Conservation (phyloP, 805 yeast species). For the Cyberlindnera mrakii region DNA sequence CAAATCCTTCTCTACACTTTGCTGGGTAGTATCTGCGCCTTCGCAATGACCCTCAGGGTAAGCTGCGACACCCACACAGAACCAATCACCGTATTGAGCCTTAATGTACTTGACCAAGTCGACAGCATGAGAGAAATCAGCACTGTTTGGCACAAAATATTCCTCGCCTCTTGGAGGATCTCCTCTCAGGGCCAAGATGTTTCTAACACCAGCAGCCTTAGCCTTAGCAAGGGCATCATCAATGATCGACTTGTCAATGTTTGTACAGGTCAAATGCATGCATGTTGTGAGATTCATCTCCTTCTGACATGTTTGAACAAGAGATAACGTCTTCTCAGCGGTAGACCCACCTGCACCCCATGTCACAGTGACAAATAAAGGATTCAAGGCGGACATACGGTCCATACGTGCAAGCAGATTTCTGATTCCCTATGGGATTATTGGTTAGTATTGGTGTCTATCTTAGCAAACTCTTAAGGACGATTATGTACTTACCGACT, state of each 20-base stretch:
- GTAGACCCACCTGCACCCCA: slow-evolving; percentile 99
- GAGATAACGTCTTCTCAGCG: slow-evolving; percentile 74
- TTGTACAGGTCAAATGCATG: slow-evolving; percentile 93
- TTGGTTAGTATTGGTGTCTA: slow-evolving; percentile 3
- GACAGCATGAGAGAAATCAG: slow-evolving; percentile 63
- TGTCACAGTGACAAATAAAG: slow-evolving; percentile 85
- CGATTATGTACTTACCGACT: slow-evolving; percentile 33
- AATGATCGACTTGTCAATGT: slow-evolving; percentile 69
- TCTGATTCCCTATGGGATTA: slow-evolving; percentile 50
- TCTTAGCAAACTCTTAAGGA: not conserved
- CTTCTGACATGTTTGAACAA: slow-evolving; percentile 71
- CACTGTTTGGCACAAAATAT: slow-evolving; percentile 39
- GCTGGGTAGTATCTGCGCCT: slow-evolving; percentile 61
- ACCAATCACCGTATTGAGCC: slow-evolving; percentile 64
- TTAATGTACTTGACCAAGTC: slow-evolving; percentile 83
- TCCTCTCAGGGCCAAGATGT: slow-evolving; percentile 89
- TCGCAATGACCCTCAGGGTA: slow-evolving; percentile 99
- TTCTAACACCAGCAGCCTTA: slow-evolving; percentile 70
- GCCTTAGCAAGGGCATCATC: slow-evolving; percentile 76
- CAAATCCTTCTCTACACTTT: slow-evolving; percentile 40
- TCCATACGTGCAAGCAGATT: slow-evolving; percentile 81
- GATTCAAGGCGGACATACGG: slow-evolving; percentile 84
- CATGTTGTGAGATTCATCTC: slow-evolving; percentile 84
- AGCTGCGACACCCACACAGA: slow-evolving; percentile 95
- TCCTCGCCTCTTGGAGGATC: slow-evolving; percentile 85